Conservation (phyloP, 345 rosid genomes). For the Turnera subulata region DNA sequence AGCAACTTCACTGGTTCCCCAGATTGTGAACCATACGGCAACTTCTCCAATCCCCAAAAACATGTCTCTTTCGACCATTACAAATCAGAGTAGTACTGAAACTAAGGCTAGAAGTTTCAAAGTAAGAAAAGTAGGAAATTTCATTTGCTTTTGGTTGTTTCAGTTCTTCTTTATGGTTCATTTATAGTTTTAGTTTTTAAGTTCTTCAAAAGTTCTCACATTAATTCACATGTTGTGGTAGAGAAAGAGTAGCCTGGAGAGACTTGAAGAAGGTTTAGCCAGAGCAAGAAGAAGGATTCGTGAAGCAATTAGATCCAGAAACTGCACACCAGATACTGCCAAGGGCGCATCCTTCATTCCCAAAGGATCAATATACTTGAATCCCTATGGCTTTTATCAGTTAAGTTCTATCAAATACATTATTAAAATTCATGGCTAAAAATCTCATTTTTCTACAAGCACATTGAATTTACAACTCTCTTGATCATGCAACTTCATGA, state of each 20-base stretch:
- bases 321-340: constrained; percentile 31
- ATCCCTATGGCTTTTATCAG: constrained; percentile 57
- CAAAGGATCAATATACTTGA: constrained; percentile 45
- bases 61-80: no score
- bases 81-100: background rate
- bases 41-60: no score
- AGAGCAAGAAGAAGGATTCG: constrained; percentile 41
- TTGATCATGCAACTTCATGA: background rate
- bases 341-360: constrained; percentile 38
- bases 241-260: constrained; percentile 25
- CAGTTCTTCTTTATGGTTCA: background rate
- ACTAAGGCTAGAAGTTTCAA: background rate
- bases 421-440: no score
- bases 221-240: no score
- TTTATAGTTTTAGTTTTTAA: no score
- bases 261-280: constrained; percentile 36
- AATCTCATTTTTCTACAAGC: no score
- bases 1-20: no score
- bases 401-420: no score
- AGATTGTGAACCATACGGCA: no score
- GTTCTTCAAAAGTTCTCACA: no score
- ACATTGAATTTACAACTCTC: no score
- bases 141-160: background rate
- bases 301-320: constrained; percentile 34
- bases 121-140: background rate